A percentile compares a stretch with the other conserved stretches of the same genome.
Conservation (phyloP, 2,329 filamentous ascomycete genomes). For the Epichloe hybrida region DNA sequence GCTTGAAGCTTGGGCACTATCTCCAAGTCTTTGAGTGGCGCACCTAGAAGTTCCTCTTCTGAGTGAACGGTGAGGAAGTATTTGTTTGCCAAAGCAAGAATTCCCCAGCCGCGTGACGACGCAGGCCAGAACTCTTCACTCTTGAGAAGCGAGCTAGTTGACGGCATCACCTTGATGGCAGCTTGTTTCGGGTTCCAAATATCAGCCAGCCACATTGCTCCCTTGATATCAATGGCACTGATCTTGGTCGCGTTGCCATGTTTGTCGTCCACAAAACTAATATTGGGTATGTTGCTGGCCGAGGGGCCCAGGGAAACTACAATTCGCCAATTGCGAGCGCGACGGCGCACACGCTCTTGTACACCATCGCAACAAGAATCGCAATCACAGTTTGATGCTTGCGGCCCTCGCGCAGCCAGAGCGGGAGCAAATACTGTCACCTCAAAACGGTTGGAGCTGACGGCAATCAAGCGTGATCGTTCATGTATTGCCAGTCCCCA, state of each 20-base stretch:
- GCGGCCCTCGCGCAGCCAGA: slow-evolving; percentile 10
- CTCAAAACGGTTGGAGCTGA: slow-evolving; percentile 59
- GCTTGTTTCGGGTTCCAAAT: slow-evolving; percentile 31
- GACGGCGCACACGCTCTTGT: slow-evolving; percentile 24
- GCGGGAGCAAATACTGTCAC: slow-evolving; percentile 40
- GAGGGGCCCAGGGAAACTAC: slow-evolving; percentile 25
- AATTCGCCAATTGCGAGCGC: slow-evolving; percentile 37
- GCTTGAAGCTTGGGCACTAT: slow-evolving; percentile 8
- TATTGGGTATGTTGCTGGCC: slow-evolving; percentile 37
- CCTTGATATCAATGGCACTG: slow-evolving; percentile 36
- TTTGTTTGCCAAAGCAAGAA: slow-evolving; percentile 30
- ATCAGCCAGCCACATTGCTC: slow-evolving; percentile 34
- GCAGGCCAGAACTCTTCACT: slow-evolving; percentile 18
- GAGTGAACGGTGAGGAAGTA: slow-evolving; percentile 27
- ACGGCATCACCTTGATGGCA: slow-evolving; percentile 13
- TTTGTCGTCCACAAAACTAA: slow-evolving; percentile 35
- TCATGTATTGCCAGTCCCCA: slow-evolving; percentile 83
- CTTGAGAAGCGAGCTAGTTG: slow-evolving; percentile 7
- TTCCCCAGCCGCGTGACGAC: slow-evolving; percentile 32
- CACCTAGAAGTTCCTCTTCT: slow-evolving; percentile 22
- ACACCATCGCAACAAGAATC: slow-evolving; percentile 2
- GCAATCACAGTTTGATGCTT: slow-evolving; percentile 5
- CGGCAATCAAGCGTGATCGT: slow-evolving; percentile 70
- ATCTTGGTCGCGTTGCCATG: slow-evolving; percentile 35
- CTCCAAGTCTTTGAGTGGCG: slow-evolving; percentile 10